Evolutionary conservation across 257 asterid species (phyloP).

Genomic region (Ophiorrhiza pumila): DNA sequence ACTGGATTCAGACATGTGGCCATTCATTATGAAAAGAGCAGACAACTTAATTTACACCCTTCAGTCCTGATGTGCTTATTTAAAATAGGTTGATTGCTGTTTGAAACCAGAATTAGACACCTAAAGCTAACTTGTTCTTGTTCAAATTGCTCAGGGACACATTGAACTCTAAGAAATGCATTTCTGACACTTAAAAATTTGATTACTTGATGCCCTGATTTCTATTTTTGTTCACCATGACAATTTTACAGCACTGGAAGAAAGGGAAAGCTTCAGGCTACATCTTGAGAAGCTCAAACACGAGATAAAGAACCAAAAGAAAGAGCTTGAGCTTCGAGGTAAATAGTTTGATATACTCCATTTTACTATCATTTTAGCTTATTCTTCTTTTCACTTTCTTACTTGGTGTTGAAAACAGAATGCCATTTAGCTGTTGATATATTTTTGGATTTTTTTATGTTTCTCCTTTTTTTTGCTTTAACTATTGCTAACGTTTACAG

Average conservation of each 20-base stretch:
- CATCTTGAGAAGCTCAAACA: neutral
- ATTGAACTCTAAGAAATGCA: no score
- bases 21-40: no score
- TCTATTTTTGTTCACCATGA: neutral
- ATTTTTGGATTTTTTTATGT: neutral
- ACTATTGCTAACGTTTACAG: neutral
- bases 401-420: neutral
- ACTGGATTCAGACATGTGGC: no score
- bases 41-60: no score
- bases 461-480: neutral
- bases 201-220: no score
- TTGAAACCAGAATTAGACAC: no score
- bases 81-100: no score
- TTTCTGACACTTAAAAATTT: no score
- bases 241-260: neutral
- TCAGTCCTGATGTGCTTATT: no score
- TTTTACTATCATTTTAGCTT: neutral
- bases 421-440: neutral
- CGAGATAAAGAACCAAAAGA: neutral
- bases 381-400: neutral
- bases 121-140: no score
- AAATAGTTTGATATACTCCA: neutral
- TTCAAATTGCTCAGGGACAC: no score
- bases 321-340: neutral
- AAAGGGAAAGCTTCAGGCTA: neutral